Evolutionary conservation across 257 asterid genomes (phyloP), one percentile per base, ranked within the genome.

Genomic region (Voacanga thouarsii): DNA sequence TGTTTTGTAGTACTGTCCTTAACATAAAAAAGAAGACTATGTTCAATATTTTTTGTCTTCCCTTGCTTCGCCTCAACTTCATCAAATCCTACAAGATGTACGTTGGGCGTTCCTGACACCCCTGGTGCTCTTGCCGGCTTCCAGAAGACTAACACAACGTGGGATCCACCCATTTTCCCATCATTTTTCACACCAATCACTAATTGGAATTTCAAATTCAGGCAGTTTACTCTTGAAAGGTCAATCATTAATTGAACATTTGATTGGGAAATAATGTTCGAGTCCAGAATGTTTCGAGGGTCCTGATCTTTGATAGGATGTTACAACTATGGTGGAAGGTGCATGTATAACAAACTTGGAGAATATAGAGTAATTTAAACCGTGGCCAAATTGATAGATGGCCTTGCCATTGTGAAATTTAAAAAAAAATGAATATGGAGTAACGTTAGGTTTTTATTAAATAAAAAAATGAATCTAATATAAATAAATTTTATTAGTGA

Each of bases 131-230:
- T 72, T 33, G 74, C 78, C 0, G 80, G 84, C 79, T 83, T 80
- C 86, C 86, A 80, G n/a, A 83, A 83, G 51, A 83, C 33, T 19
- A 83, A 68, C 68, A 83, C 79, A 19, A 83, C 84, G 43, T 80
- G 78, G 37, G 84, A 74, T 23, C 82, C 82, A 43, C 80, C 82
- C 47, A 59, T 57, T 63, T 74, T 60, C 3, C 87, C 84, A 8
- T 73, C 67, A 47, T 80, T 83, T 71, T 77, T 73, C 77, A 80
- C 84, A 2, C 84, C 84, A 26, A 80, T 47, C 26, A 33, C 53
- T 55, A 80, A 39, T 37, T 61, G 39, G 47, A 80, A 57, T 51
- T n/a, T n/a, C n/a, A n/a, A n/a, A n/a, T 67, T n/a, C n/a, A n/a
- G n/a, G n/a, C n/a, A n/a, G n/a, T n/a, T n/a, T n/a, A n/a, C n/a